phyloP scores from a whole-genome alignment of 2,329 filamentous ascomycete genomes.

The Trichoderma lentiforme region DNA sequence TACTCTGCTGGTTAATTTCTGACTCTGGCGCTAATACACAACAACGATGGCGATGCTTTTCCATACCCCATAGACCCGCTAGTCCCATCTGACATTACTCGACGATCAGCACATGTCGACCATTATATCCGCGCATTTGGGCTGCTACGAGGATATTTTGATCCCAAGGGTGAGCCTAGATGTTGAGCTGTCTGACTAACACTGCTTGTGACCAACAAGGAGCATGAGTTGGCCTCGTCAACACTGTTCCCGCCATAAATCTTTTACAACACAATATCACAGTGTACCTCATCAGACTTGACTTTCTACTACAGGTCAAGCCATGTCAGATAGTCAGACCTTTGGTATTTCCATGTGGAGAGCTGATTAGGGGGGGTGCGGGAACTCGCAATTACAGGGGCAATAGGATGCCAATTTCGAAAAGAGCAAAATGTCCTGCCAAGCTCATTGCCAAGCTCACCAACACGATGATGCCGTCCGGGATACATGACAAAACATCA shows the following conservation, averaged over 20 bases:
- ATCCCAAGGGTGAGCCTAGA: background rate
- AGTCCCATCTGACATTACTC: background rate
- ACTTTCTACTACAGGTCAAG: background rate
- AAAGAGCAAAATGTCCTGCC: background rate
- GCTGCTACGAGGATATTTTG: background rate
- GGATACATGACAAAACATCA: background rate
- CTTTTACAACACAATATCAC: background rate
- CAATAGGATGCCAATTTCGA: background rate
- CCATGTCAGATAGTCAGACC: background rate
- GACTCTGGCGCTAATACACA: conserved; percentile 2
- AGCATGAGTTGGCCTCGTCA: background rate
- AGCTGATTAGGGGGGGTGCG: background rate
- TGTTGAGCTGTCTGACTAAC: background rate
- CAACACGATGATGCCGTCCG: background rate
- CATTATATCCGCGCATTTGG: background rate
- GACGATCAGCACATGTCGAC: background rate
- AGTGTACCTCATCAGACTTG: background rate
- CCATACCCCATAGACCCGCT: background rate
- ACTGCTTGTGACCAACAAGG: background rate
- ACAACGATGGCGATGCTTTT: background rate
- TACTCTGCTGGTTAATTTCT: conserved; percentile 7
- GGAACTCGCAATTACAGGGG: background rate
- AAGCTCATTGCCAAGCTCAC: conserved; percentile 5
- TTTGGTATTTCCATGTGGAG: background rate
- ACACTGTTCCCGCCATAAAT: background rate